Evolutionary conservation across 2,329 filamentous ascomycete species (phyloP), one percentile per base, ranked within the genome.

Genomic region (Fusarium palustre): DNA sequence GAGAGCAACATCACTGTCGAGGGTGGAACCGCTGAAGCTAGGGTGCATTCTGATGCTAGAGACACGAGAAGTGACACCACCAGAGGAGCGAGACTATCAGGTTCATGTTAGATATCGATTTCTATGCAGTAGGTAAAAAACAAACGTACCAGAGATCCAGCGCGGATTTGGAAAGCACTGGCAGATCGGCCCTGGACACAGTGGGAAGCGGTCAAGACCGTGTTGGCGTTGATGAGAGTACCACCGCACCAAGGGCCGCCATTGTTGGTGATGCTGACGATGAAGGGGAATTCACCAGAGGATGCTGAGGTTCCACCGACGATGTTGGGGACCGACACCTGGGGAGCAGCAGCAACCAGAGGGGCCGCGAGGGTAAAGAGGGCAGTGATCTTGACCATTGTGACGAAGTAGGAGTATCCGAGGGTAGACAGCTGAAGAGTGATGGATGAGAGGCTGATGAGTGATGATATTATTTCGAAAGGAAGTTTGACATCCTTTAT

Each of bases 181-280:
- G 71, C 55, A 24, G 45, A 43, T 42, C 61, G 42, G 11, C 59
- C 59, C 16, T 38, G n/a, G 6, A 61, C 56, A 43, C 59, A 78
- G 65, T 78, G 76, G n/a, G 69, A 76, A 13, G 76, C 76, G 8
- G 76, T 78, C 53, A 78, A 6, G 56, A 78, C 76, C 20, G 76
- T 78, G 62, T 73, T 70, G 65, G 75, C 71, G 62, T 77, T 76
- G 43, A 78, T 25, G 22, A 78, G 64, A 16, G 69, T 54, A 22
- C 76, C 76, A 20, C 76, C 76, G 36, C 76, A 78, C 67, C 74
- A 75, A 43, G 75, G 69, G 18, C 60, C 54, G 34, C 34, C 28
- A 24, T 42, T 34, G 42, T 38, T 22, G 38, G 64, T 56, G 43
- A 78, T 62, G 59, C 63, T 69, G 52, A 78, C 76, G 22, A 78